Conservation (phyloP, 768 basidiomycete genomes). For the Boletus sensibilis region DNA sequence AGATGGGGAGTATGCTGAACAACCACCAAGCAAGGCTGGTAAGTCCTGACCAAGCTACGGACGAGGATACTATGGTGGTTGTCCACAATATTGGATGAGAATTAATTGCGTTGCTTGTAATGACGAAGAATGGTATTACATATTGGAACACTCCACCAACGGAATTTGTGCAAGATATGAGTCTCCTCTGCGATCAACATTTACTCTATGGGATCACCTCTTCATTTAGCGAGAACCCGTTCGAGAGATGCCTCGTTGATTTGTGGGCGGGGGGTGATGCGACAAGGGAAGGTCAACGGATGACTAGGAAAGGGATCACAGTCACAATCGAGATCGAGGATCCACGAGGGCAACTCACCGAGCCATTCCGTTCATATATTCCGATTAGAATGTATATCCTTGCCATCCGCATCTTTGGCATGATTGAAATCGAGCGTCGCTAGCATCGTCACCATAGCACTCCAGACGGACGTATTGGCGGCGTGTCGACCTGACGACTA, state of each 20-base stretch:
- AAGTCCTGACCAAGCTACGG: too few relatives aligned
- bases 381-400: conserved; percentile 4
- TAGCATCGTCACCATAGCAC: conserved; percentile 18
- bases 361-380: conserved; percentile 3
- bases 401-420: conserved; percentile 9
- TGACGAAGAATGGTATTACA: background rate
- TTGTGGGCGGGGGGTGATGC: conserved; percentile 9
- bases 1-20: too few relatives aligned
- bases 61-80: too few relatives aligned
- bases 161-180: background rate
- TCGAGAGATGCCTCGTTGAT: conserved; percentile 7
- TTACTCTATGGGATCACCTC: background rate
- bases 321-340: background rate
- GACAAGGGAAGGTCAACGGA: conserved; percentile 17
- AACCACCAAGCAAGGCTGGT: too few relatives aligned
- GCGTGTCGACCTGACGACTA: conserved; percentile 8
- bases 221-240: background rate
- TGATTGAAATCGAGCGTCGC: conserved; percentile 20
- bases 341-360: conserved; percentile 2
- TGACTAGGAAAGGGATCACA: background rate
- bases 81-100: too few relatives aligned
- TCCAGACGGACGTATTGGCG: conserved; percentile 7
- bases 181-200: background rate
- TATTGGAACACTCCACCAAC: background rate
- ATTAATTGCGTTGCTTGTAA: background rate